phyloP scores from a whole-genome alignment of 345 rosid species.

The Citrus trifoliata region DNA sequence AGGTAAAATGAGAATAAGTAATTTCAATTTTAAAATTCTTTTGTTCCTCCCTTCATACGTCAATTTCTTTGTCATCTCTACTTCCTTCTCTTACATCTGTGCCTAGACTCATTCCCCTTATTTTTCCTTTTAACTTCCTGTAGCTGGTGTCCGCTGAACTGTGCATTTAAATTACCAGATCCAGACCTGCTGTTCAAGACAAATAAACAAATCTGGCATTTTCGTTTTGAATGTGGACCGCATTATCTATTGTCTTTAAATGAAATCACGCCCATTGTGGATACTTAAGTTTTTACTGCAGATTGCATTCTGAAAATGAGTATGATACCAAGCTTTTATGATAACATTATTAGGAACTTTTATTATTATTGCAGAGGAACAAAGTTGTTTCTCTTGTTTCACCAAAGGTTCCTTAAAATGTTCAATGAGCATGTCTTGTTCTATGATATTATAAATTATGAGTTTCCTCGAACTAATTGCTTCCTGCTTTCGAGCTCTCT shows the following conservation, averaged over 20 bases:
- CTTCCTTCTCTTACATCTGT: neutral
- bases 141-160: neutral
- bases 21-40: neutral
- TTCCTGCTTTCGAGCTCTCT: neutral
- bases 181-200: neutral
- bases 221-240: neutral
- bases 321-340: neutral
- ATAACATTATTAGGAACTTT: neutral
- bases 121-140: neutral
- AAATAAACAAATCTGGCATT: neutral
- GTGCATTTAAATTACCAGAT: neutral
- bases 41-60: neutral
- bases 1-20: slow-evolving; percentile 35
- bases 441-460: neutral
- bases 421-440: neutral
- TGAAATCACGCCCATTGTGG: neutral
- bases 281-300: neutral
- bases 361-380: neutral
- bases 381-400: neutral
- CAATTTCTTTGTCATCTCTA: neutral
- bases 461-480: neutral
- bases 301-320: neutral
- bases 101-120: neutral
- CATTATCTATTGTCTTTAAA: neutral
- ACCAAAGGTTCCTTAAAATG: neutral